Conservation (phyloP, 257 asterid species). For the Primulina eburnea region DNA sequence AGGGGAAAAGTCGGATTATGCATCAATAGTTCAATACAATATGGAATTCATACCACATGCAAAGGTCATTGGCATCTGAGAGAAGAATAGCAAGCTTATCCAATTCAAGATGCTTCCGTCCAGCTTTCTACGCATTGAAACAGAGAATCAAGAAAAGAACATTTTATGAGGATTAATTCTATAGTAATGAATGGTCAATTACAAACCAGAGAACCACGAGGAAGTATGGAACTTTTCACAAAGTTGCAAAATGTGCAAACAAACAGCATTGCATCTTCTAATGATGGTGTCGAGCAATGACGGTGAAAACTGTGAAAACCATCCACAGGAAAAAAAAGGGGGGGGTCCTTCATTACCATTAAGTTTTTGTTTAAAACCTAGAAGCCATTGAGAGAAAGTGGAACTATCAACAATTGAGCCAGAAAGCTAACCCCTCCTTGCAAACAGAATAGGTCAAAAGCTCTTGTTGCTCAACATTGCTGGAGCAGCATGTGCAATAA, state of each 20-base stretch:
- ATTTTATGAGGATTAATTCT: conserved; percentile 9
- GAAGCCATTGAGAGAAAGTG: conserved; percentile 8
- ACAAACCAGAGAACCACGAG: conserved; percentile 56
- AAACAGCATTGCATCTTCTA: conserved; percentile 35
- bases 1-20: not conserved
- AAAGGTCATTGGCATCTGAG: conserved; percentile 58
- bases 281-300: conserved; percentile 43
- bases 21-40: conserved; percentile 24
- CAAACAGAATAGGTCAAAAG: conserved; percentile 60
- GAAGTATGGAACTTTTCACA: conserved; percentile 45
- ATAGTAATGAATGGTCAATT: conserved; percentile 18
- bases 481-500: conserved; percentile 45
- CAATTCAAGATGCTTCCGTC: conserved; percentile 52
- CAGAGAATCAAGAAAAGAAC: conserved; percentile 27
- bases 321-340: conserved; percentile 2
- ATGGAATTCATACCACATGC: conserved; percentile 54
- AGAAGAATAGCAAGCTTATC: conserved; percentile 51
- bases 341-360: not conserved
- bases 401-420: conserved; percentile 13
- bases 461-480: conserved; percentile 38
- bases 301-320: conserved; percentile 58
- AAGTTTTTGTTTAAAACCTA: conserved; percentile 10
- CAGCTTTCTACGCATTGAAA: conserved; percentile 48
- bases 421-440: conserved; percentile 52
- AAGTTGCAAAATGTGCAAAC: conserved; percentile 63